Percentiles rank a stretch among this genome's conserved stretches.
Evolutionary conservation across 1,284 basidiomycete species (phyloP).

Genomic region (Boletellus deceptivus): DNA sequence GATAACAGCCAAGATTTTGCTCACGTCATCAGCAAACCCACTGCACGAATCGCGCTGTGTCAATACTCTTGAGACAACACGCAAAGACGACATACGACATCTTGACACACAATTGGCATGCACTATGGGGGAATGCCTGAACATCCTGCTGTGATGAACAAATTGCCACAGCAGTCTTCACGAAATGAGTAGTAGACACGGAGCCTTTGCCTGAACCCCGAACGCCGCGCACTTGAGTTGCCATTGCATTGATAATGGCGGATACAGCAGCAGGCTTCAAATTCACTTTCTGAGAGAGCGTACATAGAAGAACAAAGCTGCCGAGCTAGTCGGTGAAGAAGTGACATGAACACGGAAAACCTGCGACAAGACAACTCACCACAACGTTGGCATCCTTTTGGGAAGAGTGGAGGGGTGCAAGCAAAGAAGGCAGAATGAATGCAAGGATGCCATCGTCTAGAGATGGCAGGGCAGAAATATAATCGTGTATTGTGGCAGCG

Average conservation of each 20-base stretch:
- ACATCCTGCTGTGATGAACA: constrained; percentile 28
- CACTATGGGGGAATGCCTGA: constrained; percentile 12
- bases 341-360: neutral
- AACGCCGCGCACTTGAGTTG: constrained; percentile 42
- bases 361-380: constrained; percentile 38
- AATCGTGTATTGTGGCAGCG: constrained; percentile 78
- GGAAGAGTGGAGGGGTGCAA: constrained; percentile 53
- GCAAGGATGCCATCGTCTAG: constrained; percentile 66
- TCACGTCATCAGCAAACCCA: constrained; percentile 47
- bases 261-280: constrained; percentile 57
- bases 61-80: neutral
- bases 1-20: constrained; percentile 41
- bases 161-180: constrained; percentile 31
- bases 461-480: constrained; percentile 55
- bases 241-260: constrained; percentile 54
- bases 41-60: constrained; percentile 32
- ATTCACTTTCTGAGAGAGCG: constrained; percentile 61
- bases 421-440: constrained; percentile 57
- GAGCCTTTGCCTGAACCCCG: constrained; percentile 21
- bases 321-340: constrained; percentile 51
- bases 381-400: constrained; percentile 46
- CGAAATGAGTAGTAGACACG: constrained; percentile 17
- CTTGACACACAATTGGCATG: constrained; percentile 17
- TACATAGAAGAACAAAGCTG: constrained; percentile 66
- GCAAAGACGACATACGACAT: constrained; percentile 29